These are phyloP conservation scores for Globisporangium cederbergense DNA, from an alignment of 352 stramenopile species.

Conservation along the genomic window DNA sequence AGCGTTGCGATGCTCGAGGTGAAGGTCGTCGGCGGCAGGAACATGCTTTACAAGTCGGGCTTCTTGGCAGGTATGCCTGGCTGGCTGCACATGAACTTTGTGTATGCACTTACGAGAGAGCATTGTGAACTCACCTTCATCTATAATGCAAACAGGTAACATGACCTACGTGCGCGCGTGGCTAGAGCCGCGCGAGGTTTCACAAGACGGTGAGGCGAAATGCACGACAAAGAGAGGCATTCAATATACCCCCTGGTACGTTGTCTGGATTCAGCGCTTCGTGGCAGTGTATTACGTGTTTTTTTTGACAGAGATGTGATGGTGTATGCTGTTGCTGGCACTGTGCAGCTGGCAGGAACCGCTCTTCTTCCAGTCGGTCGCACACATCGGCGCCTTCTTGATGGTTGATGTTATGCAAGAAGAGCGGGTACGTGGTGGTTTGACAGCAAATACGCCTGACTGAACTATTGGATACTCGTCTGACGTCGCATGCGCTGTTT, in stretches of 20 bases:
- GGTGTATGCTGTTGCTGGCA: neutral
- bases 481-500: neutral
- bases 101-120: neutral
- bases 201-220: conserved; percentile 23
- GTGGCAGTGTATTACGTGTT: neutral
- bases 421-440: conserved; percentile 25
- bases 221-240: conserved; percentile 36
- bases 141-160: conserved; percentile 19
- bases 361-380: conserved; percentile 42
- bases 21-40: conserved; percentile 34
- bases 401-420: conserved; percentile 61
- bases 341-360: conserved; percentile 38
- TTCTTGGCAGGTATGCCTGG: conserved; percentile 32
- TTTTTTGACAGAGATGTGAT: neutral
- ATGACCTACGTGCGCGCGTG: conserved; percentile 50
- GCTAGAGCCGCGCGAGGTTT: conserved; percentile 27
- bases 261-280: neutral
- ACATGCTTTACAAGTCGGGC: conserved; percentile 41
- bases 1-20: conserved; percentile 51
- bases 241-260: conserved; percentile 19
- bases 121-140: neutral
- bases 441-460: neutral
- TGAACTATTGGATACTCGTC: neutral
- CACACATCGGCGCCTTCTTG: conserved; percentile 36
- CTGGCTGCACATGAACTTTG: neutral